Evolutionary conservation across 768 basidiomycete genomes (phyloP), one percentile per base, ranked within the genome.

Genomic region (Solioccasus polychromus): DNA sequence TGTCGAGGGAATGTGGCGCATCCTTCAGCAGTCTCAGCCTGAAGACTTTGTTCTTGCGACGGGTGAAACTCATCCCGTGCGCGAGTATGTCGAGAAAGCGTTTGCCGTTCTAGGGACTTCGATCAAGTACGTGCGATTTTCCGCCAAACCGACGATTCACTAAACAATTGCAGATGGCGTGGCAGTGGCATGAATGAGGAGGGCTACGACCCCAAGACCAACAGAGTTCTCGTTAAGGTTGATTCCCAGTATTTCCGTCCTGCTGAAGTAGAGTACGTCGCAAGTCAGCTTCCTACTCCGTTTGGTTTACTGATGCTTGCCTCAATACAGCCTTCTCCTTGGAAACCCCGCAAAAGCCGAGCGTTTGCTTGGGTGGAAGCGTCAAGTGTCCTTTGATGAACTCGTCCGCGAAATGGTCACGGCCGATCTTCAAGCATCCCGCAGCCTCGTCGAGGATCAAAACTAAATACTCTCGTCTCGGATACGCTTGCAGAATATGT

Each of bases 1-100:
- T 64, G 87, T 96, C 9, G 94, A 97, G 69, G 94, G 94, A 31
- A 96, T 96, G 94, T 96, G 93, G 92, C 76, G 77, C 60, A 92
- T 98, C 82, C 82, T 97, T 35, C 94, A 98, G 67, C 92, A 95
- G 67, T 73, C 83, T 7, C 49, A 58, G 18, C 71, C 94, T 1
- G 82, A 92, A 9, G 94, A 98, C 69, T 98, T 89, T 59, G 92
- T 96, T 42, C 88, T 96, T 36, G 92, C 93, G 0, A 96, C 92
- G 1, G 92, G 92, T 23, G 95, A 98, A 74, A 97, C 92, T 24
- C 94, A 98, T 67, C 82, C 82, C 31, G 94, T 98, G 22, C 83
- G 90, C 45, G 92, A 97, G 69, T 96, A 83, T 55, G 90, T 97
- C 57, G 82, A 92, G 62, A 92, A 89, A 68, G 66, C 95, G 17